phyloP scores from a whole-genome alignment of 345 rosid genomes.

The Lagerstroemia speciosa region DNA sequence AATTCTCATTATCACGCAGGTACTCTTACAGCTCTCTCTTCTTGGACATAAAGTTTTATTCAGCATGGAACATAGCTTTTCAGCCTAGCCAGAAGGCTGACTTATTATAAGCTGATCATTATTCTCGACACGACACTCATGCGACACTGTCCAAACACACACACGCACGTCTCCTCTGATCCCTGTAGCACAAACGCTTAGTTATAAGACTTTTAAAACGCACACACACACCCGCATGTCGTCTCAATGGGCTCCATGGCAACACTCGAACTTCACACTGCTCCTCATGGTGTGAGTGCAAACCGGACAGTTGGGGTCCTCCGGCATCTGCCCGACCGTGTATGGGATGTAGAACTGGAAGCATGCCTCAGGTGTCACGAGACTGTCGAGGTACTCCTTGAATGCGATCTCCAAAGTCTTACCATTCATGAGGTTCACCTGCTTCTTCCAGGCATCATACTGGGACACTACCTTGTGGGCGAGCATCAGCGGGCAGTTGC shows the following conservation, averaged over 20 bases:
- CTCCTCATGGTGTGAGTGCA: conserved; percentile 11
- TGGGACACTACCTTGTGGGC: conserved; percentile 2
- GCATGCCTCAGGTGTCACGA: conserved; percentile 6
- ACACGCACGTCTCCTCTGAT: too few species aligned
- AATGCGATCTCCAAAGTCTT: background rate
- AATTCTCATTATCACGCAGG: too few species aligned
- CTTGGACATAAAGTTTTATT: too few species aligned
- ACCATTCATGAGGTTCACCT: conserved; percentile 5
- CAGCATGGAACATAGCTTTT: too few species aligned
- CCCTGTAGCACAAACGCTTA: too few species aligned
- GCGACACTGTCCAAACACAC: too few species aligned
- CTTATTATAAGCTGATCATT: too few species aligned
- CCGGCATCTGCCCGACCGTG: conserved; percentile 5
- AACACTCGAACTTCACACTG: conserved; percentile 10
- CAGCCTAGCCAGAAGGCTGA: too few species aligned
- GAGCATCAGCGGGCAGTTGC: conserved; percentile 7
- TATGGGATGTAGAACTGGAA: conserved; percentile 11
- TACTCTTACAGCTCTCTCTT: too few species aligned
- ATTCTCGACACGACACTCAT: too few species aligned
- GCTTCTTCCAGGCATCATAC: conserved; percentile 13
- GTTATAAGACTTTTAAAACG: too few species aligned
- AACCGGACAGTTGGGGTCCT: conserved; percentile 8
- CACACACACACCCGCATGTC: background rate
- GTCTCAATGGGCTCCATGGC: conserved; percentile 14
- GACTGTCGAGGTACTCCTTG: conserved; percentile 9